These are phyloP conservation scores for Aspergillus luchuensis DNA, from an alignment of 2,329 filamentous ascomycete genomes.

Conservation along the genomic window DNA sequence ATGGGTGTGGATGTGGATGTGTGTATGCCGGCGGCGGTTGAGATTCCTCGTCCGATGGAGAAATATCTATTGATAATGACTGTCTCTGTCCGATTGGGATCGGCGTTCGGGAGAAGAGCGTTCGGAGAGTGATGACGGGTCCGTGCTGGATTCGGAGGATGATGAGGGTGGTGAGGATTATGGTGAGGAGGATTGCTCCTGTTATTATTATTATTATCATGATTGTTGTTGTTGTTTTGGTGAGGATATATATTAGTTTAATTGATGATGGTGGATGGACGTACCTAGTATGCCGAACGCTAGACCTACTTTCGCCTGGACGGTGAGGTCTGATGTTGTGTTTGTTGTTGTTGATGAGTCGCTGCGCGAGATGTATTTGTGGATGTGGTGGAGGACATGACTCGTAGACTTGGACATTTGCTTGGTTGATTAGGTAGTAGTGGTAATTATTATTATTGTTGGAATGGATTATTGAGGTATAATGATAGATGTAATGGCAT, in stretches of 20 bases:
- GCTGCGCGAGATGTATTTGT: no score
- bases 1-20: no score
- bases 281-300: not conserved
- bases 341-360: no score
- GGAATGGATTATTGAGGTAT: no score
- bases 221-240: not conserved
- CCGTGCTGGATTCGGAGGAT: constrained; percentile 10
- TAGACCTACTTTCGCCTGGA: not conserved
- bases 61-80: no score
- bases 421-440: no score
- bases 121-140: not conserved
- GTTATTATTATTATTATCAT: not conserved
- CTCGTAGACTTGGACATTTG: not conserved
- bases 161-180: not conserved
- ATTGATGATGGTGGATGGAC: not conserved
- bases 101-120: not conserved
- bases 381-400: not conserved
- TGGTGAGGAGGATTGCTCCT: constrained; percentile 4
- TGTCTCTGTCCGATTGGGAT: no score
- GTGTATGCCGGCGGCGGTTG: no score
- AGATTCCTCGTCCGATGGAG: no score
- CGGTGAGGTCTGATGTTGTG: not conserved
- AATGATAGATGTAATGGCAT: no score
- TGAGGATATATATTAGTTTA: no score
- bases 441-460: no score